phyloP scores from a whole-genome alignment of 345 rosid genomes.

The Barbarea vulgaris region DNA sequence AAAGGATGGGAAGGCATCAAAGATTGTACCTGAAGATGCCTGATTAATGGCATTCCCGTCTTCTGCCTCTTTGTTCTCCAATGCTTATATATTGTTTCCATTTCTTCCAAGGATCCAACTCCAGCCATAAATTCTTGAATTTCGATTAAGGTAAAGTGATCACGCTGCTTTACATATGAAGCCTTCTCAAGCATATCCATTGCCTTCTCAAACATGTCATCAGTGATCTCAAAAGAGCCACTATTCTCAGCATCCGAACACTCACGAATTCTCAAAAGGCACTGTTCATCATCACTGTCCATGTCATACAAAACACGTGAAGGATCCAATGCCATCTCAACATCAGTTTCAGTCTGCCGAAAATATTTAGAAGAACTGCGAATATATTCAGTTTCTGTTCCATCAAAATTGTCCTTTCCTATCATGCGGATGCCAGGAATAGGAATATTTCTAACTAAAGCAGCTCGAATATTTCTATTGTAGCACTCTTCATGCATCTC shows the following conservation, averaged over 20 bases:
- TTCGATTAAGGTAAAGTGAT: slow-evolving; percentile 68
- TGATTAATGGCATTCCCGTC: slow-evolving; percentile 83
- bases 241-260: slow-evolving; percentile 48
- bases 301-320: slow-evolving; percentile 81
- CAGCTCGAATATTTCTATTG: slow-evolving; percentile 79
- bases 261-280: slow-evolving; percentile 49
- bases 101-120: slow-evolving; percentile 53
- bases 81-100: slow-evolving; percentile 57
- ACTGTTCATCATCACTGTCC: slow-evolving; percentile 95
- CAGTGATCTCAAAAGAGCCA: slow-evolving; percentile 49
- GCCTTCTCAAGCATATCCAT: slow-evolving; percentile 90
- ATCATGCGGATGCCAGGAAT: slow-evolving; percentile 84
- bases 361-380: slow-evolving; percentile 62
- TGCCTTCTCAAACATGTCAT: slow-evolving; percentile 74
- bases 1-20: slow-evolving; percentile 1
- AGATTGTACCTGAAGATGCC: slow-evolving; percentile 86
- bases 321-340: slow-evolving; percentile 91
- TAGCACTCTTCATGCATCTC: slow-evolving; percentile 99
- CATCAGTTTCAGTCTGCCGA: slow-evolving; percentile 83
- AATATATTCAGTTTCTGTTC: slow-evolving; percentile 50
- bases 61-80: slow-evolving; percentile 84
- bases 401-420: slow-evolving; percentile 64
- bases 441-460: slow-evolving; percentile 85
- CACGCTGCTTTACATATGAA: slow-evolving; percentile 69
- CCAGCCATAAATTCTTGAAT: slow-evolving; percentile 65